Base-by-base conservation (phyloP, 108 stramenopile species). In the Nannochloropsis oceanica region DNA sequence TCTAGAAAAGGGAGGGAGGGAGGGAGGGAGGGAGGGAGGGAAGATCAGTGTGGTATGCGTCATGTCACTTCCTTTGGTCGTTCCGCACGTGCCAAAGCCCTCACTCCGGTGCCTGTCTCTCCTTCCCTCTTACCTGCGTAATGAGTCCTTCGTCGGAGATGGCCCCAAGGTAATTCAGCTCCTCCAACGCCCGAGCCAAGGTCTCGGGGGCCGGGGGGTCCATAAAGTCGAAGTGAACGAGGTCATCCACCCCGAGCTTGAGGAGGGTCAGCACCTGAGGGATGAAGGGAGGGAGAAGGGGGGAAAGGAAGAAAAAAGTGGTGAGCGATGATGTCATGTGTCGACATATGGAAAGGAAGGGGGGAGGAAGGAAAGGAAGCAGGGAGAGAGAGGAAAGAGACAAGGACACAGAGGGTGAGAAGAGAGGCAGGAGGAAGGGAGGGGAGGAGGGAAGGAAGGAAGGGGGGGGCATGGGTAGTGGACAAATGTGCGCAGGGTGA, bases 161-260 rank as follows among this genome's bases (percentile, higher is more conserved):
- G 11, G 97, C 98, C 20, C 99, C 99, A 9, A 98, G 90, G 87
- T 99, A 99, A 88, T 99, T 97, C 85, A 99, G 89, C 42, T 95
- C 92, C 88, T 99, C 99, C 86, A 99, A 87, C 12, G 98, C 98
- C 80, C 99, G 86, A 98, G 98, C 98, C n/a, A 99, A 85, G 18
- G 99, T 99, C 86, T 99, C 98, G 8, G 98, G 97, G 3, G 99
- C 98, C 11, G 99, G 99, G 81, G 99, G 99, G 88, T 99, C 99
- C 96, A 99, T 96, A 86, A 98, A 99, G 90, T 99, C 98, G 85
- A 99, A 99, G 87, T 98, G 97, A 0, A 99, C 98, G 80, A 99
- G 91, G 86, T 99, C 97, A 79, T 98, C 95, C 85, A 99, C 98
- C 22, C 96, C 97, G 8, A 99, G 89, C 88, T 99, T 97, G 83